Conservation (phyloP, 2,329 filamentous ascomycete species). For the Amesomyces nigricolor region DNA sequence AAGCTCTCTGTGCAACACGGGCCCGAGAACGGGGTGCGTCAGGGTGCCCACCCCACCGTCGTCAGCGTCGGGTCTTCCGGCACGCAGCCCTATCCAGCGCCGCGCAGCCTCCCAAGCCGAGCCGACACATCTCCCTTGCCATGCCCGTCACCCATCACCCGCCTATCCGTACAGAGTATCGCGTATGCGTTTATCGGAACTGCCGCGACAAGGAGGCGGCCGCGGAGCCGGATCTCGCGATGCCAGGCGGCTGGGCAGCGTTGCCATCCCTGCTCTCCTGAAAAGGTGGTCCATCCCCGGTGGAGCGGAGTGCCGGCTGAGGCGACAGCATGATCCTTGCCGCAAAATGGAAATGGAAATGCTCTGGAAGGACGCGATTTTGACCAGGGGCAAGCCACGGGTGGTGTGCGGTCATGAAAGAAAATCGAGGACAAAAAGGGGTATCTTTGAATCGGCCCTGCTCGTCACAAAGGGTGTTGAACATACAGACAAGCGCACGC, state of each 20-base stretch:
- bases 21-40: no score
- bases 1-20: not conserved
- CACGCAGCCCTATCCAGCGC: no score
- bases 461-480: no score
- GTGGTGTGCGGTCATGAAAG: not conserved
- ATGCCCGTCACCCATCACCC: not conserved
- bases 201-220: not conserved
- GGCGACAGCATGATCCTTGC: constrained; percentile 12
- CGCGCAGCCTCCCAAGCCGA: not conserved
- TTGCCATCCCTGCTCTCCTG: constrained; percentile 10
- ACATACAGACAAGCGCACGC: not conserved
- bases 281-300: constrained; percentile 12
- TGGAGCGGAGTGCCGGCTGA: constrained; percentile 10
- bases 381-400: not conserved
- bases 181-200: constrained; percentile 5
- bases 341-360: constrained; percentile 4
- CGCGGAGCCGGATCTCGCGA: constrained; percentile 3
- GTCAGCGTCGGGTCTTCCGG: not conserved
- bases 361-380: constrained; percentile 2
- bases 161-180: not conserved
- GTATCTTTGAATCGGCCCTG: not conserved
- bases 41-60: no score
- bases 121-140: not conserved
- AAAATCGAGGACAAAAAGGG: not conserved
- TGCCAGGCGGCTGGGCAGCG: not conserved